Conservation (phyloP, 352 stramenopile species). For the Peronospora destructor region DNA sequence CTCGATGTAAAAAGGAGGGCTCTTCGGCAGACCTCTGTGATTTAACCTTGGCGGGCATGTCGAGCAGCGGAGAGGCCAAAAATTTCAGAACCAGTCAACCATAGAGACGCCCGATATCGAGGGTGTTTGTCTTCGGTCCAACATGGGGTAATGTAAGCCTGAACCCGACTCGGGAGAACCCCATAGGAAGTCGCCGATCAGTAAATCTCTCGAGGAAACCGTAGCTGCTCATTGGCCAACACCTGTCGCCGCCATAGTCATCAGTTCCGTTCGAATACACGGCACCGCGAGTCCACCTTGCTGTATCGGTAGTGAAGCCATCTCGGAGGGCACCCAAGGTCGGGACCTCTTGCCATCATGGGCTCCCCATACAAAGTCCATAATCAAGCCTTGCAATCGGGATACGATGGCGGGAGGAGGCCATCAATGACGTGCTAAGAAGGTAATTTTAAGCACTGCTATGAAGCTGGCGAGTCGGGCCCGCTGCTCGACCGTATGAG, state of each 20-base stretch:
- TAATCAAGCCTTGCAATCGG: background rate
- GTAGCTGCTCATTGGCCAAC: background rate
- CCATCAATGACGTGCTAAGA: background rate
- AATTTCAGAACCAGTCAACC: background rate
- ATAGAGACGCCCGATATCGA: background rate
- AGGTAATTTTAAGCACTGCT: background rate
- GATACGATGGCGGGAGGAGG: background rate
- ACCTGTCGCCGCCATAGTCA: background rate
- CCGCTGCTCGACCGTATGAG: too few relatives aligned
- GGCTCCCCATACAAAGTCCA: background rate
- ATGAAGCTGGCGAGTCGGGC: too few relatives aligned
- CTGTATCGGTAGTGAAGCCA: background rate
- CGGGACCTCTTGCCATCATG: background rate
- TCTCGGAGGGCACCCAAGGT: background rate
- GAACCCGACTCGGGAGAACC: background rate
- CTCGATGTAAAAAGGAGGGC: too few relatives aligned
- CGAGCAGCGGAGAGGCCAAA: background rate
- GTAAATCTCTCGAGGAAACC: background rate
- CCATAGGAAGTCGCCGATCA: background rate
- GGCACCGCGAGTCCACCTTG: background rate
- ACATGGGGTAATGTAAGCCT: background rate
- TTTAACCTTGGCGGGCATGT: background rate
- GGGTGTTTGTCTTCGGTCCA: background rate
- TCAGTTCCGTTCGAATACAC: background rate
- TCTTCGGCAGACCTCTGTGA: too few relatives aligned